phyloP scores from a whole-genome alignment of 164 flowering plant genomes.

The Chloranthus sessilifolius region DNA sequence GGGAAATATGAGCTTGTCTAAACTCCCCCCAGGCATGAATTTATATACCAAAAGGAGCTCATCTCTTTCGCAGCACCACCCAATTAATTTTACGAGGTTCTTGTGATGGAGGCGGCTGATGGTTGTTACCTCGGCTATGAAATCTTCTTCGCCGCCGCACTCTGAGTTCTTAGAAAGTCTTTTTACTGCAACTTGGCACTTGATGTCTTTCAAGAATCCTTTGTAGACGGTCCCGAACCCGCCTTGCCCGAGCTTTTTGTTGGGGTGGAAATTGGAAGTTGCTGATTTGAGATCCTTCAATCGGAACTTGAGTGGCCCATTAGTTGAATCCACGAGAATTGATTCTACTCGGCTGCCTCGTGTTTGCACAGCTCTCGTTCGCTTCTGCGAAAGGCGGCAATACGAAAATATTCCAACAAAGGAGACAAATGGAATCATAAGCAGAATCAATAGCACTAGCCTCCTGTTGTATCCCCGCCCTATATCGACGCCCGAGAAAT shows the following conservation, averaged over 20 bases:
- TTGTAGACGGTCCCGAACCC: slow-evolving; percentile 63
- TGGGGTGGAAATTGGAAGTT: slow-evolving; percentile 36
- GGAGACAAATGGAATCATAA: slow-evolving; percentile 15
- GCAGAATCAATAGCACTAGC: slow-evolving; percentile 23
- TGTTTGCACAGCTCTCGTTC: not conserved
- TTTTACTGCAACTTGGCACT: slow-evolving; percentile 47
- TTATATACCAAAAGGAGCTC: slow-evolving; percentile 59
- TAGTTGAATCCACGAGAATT: slow-evolving; percentile 22
- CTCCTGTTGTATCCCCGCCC: not conserved
- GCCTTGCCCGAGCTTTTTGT: slow-evolving; percentile 54
- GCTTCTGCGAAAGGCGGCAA: not conserved
- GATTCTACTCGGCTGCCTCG: slow-evolving; percentile 26
- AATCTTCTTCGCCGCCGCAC: slow-evolving; percentile 54
- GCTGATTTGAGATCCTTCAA: slow-evolving; percentile 42
- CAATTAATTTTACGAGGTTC: slow-evolving; percentile 51
- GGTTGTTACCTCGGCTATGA: slow-evolving; percentile 50
- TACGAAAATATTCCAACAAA: not conserved
- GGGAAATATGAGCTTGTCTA: slow-evolving; percentile 38
- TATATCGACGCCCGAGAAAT: slow-evolving; percentile 24
- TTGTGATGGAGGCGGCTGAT: slow-evolving; percentile 54
- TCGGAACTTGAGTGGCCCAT: slow-evolving; percentile 37
- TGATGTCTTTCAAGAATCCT: slow-evolving; percentile 28
- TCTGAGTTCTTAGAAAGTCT: slow-evolving; percentile 30
- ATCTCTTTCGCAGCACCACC: slow-evolving; percentile 52
- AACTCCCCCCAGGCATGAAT: slow-evolving; percentile 58